phyloP scores from a whole-genome alignment of 768 basidiomycete species.

The Trametes maxima region DNA sequence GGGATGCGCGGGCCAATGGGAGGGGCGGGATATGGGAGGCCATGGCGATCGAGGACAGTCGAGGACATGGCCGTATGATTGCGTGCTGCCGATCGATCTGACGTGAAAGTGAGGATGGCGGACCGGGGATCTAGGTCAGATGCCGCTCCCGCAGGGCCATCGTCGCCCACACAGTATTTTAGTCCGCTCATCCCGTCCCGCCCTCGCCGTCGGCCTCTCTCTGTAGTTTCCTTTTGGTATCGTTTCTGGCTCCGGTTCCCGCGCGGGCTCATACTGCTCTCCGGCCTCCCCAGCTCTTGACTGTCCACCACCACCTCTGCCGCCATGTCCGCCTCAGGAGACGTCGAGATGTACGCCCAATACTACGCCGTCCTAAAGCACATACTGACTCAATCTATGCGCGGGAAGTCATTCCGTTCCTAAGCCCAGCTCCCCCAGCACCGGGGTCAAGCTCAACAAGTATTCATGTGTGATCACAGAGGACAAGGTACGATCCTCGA shows the following conservation, averaged over 20 bases:
- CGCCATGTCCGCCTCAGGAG: slow-evolving; percentile 47
- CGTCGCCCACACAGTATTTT: slow-evolving; percentile 7
- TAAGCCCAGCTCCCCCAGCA: slow-evolving; percentile 35
- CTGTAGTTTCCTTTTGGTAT: background rate
- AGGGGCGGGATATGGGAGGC: slow-evolving; percentile 7
- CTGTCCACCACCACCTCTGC: slow-evolving; percentile 2
- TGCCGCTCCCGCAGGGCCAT: background rate
- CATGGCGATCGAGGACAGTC: slow-evolving; percentile 16
- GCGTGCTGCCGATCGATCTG: slow-evolving; percentile 30
- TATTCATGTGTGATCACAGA: slow-evolving; percentile 75
- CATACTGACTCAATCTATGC: slow-evolving; percentile 26
- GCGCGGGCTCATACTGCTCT: no score
- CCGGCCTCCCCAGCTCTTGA: background rate
- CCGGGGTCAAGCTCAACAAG: slow-evolving; percentile 64
- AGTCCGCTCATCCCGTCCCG: background rate
- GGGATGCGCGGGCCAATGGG: slow-evolving; percentile 10
- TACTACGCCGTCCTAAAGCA: background rate
- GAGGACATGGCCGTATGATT: slow-evolving; percentile 12
- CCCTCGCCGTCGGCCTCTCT: background rate
- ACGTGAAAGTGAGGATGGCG: slow-evolving; percentile 18
- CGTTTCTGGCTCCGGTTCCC: background rate
- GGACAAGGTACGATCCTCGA: slow-evolving; percentile 55
- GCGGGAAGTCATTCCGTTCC: slow-evolving; percentile 45
- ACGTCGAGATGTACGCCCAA: slow-evolving; percentile 60
- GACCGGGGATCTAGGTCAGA: slow-evolving; percentile 19